Base-by-base conservation (phyloP, 176 grass and related monocot species). In the Dendrocalamus sinicus region DNA sequence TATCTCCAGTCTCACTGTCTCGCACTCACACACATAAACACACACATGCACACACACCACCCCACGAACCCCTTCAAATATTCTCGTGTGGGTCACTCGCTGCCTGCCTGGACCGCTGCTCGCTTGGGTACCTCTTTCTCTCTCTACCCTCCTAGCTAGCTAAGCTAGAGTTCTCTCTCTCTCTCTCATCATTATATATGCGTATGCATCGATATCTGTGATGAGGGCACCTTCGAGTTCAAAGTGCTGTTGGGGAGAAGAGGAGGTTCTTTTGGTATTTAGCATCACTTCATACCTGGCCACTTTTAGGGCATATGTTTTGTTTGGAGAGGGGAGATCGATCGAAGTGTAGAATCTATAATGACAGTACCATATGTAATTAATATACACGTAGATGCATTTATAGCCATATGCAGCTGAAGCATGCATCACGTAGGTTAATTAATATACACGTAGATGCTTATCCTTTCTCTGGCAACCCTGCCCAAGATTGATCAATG, bases 141-240 rank as follows among this genome's bases (percentile, higher is more conserved):
- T 66, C 69, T 85, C 44, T 59, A 40, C 79, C 48, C 28, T 86
- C n/a, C 10, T 50, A 50, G 77, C 16, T 19, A 50, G 30, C 77
- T 28, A 67, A 35, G 46, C 77, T 45, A 80, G 43, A 79, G 60
- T 15, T 16, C 1, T 50, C 32, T 76, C 52, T 79, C 83, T 79
- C 87, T 79, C 83, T 79, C 87, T 86, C 82, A 93, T 92, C 75
- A 87, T 90, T 91, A 84, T 88, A 96, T 88, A 88, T 91, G 85
- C 82, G 83, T 80, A 81, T 63, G 81, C 87, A 86, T 84, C 68
- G 89, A 68, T 88, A 84, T 84, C 58, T 84, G 86, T 87, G 86
- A 83, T 13, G 71, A 80, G 71, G 76, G 47, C 84, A 82, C 62
- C 80, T 54, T 62, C 70, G 46, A 14, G 23, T 62, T 76, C 79